Evolutionary conservation across 2,329 filamentous ascomycete species (phyloP).

Genomic region (Anthostomella pinea): DNA sequence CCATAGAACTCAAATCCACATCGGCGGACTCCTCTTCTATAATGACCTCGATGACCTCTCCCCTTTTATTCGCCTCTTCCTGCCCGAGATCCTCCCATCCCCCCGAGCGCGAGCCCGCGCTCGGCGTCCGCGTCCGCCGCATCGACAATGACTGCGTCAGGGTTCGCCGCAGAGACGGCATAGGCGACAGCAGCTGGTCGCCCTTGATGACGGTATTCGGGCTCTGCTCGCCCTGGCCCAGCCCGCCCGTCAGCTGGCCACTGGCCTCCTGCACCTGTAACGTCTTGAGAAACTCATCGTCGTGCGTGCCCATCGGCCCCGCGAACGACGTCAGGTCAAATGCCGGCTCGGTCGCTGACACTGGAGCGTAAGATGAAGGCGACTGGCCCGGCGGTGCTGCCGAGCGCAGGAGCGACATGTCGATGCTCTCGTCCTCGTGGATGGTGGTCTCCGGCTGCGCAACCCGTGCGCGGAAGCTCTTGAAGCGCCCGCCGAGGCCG

Average conservation of each 20-base stretch:
- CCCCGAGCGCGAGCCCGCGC: slow-evolving; percentile 30
- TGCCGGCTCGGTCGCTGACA: slow-evolving; percentile 27
- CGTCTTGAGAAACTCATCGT: slow-evolving; percentile 42
- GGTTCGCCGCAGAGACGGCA: slow-evolving; percentile 32
- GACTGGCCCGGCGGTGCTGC: slow-evolving; percentile 32
- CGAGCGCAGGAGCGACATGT: slow-evolving; percentile 28
- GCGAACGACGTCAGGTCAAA: slow-evolving; percentile 47
- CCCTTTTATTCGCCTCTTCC: slow-evolving; percentile 57
- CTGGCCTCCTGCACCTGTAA: slow-evolving; percentile 52
- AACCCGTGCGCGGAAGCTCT: slow-evolving; percentile 22
- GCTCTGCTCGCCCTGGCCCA: slow-evolving; percentile 53
- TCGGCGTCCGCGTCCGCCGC: slow-evolving; percentile 24
- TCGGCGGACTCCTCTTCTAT: slow-evolving; percentile 44
- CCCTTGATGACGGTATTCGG: slow-evolving; percentile 47
- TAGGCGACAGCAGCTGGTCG: slow-evolving; percentile 46
- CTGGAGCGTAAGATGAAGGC: slow-evolving; percentile 30
- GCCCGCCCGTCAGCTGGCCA: slow-evolving; percentile 55
- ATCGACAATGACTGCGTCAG: slow-evolving; percentile 43
- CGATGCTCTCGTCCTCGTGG: slow-evolving; percentile 31
- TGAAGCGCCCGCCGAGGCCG: slow-evolving; percentile 19
- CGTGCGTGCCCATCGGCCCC: slow-evolving; percentile 44
- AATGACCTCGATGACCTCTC: slow-evolving; percentile 58
- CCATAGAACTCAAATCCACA: slow-evolving; percentile 52
- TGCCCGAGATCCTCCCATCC: slow-evolving; percentile 52
- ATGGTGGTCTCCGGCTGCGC: slow-evolving; percentile 29